Conservation (phyloP, 2,329 filamentous ascomycete genomes). For the Monilinia fructigena region DNA sequence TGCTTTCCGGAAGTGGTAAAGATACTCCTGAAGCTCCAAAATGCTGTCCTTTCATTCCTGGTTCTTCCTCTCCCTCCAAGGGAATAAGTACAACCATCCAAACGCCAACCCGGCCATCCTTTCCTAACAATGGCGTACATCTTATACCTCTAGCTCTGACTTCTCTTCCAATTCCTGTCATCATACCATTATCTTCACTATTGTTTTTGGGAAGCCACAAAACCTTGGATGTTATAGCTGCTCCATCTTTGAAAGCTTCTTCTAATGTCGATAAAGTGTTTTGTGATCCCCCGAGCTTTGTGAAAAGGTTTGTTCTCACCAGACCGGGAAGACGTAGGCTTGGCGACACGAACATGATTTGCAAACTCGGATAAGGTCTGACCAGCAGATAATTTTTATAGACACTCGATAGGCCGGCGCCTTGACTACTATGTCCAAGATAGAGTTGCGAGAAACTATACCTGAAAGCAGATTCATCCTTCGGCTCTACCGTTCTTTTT, state of each 20-base stretch:
- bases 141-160: not conserved
- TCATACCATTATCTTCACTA: not conserved
- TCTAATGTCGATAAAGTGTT: conserved; percentile 49
- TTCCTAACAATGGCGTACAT: conserved; percentile 10
- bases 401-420: conserved; percentile 2
- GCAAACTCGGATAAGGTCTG: conserved; percentile 61
- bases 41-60: too few species aligned
- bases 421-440: conserved; percentile 1
- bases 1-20: not conserved
- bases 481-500: conserved; percentile 28
- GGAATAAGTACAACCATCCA: conserved; percentile 5
- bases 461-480: conserved; percentile 11
- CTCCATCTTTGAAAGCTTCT: conserved; percentile 61
- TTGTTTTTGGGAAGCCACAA: conserved; percentile 57
- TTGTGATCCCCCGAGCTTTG: conserved; percentile 50
- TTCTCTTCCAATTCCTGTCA: conserved; percentile 3
- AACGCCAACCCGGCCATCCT: not conserved
- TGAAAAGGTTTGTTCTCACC: conserved; percentile 56
- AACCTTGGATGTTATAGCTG: conserved; percentile 70
- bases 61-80: not conserved
- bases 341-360: conserved; percentile 67
- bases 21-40: not conserved
- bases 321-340: conserved; percentile 65
- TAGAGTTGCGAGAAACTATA: conserved; percentile 1
- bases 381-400: conserved; percentile 55